A percentile compares a stretch with the other conserved stretches of the same genome.
Conservation (phyloP, 2,329 filamentous ascomycete genomes). For the Cercospora sesami region DNA sequence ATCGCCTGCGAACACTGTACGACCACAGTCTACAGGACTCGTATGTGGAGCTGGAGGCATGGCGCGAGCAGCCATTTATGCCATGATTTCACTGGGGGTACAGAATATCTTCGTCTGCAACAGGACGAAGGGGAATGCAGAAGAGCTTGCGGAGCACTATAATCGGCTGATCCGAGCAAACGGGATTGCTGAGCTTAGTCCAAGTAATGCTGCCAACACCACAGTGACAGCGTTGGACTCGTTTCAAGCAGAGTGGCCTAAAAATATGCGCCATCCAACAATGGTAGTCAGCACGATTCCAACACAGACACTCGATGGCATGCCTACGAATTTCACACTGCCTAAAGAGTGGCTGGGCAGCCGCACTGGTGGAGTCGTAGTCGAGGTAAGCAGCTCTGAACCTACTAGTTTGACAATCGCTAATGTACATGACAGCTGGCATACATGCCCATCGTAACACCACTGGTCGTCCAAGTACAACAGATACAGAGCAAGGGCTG, state of each 20-base stretch:
- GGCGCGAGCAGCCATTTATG: slow-evolving; percentile 75
- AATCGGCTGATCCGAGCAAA: slow-evolving; percentile 51
- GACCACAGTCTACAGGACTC: slow-evolving; percentile 53
- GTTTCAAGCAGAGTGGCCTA: slow-evolving; percentile 64
- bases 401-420: background rate
- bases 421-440: slow-evolving; percentile 44
- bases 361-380: slow-evolving; percentile 71
- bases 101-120: slow-evolving; percentile 75
- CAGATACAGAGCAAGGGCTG: slow-evolving; percentile 62
- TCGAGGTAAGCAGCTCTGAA: slow-evolving; percentile 56
- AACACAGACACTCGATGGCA: slow-evolving; percentile 65
- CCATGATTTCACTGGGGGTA: slow-evolving; percentile 74
- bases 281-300: slow-evolving; percentile 77
- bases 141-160: slow-evolving; percentile 69
- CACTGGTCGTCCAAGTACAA: slow-evolving; percentile 67
- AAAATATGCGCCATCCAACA: slow-evolving; percentile 63
- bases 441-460: slow-evolving; percentile 72
- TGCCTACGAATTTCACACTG: slow-evolving; percentile 68
- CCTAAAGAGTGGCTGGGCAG: slow-evolving; percentile 70
- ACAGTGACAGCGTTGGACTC: slow-evolving; percentile 60
- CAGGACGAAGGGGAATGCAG: slow-evolving; percentile 65
- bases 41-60: slow-evolving; percentile 68
- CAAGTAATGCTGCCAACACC: slow-evolving; percentile 24
- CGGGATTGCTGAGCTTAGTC: slow-evolving; percentile 28
- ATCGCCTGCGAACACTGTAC: slow-evolving; percentile 66